Evolutionary conservation across 257 asterid genomes (phyloP).

Genomic region (Craterostigma plantagineum): DNA sequence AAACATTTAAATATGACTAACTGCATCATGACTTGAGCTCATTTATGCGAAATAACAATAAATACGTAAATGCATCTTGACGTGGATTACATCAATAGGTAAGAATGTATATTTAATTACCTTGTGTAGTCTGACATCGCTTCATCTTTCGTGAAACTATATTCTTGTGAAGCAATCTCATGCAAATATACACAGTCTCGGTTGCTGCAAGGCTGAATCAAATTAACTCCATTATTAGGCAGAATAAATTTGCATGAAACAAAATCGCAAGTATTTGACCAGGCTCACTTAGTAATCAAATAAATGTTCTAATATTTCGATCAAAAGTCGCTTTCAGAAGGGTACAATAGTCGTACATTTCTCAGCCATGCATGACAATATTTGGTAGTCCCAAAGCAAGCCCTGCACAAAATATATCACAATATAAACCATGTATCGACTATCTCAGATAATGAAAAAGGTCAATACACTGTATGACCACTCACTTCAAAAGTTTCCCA

Average conservation of each 20-base stretch:
- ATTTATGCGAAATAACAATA: not conserved
- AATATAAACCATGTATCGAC: too few relatives aligned
- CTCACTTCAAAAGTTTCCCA: conserved; percentile 57
- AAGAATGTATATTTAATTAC: conserved; percentile 19
- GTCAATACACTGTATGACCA: conserved; percentile 3
- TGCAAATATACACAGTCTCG: conserved; percentile 86
- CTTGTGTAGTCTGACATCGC: conserved; percentile 72
- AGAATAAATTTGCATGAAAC: not conserved
- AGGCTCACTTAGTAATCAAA: not conserved
- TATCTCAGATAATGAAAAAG: not conserved
- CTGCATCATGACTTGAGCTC: too few relatives aligned
- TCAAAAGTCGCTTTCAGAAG: not conserved
- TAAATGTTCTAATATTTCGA: not conserved
- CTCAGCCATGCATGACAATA: conserved; percentile 66
- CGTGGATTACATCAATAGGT: not conserved
- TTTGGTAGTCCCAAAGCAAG: conserved; percentile 66
- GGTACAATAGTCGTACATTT: conserved; percentile 19
- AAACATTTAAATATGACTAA: too few relatives aligned
- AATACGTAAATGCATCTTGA: not conserved
- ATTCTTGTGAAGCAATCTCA: conserved; percentile 78
- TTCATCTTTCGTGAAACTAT: conserved; percentile 83
- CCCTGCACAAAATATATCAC: conserved; percentile 37
- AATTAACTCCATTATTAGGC: conserved; percentile 6
- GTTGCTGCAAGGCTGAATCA: conserved; percentile 76
- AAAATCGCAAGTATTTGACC: not conserved